Conservation (phyloP, 768 basidiomycete genomes). For the Paxillus rubicundulus region DNA sequence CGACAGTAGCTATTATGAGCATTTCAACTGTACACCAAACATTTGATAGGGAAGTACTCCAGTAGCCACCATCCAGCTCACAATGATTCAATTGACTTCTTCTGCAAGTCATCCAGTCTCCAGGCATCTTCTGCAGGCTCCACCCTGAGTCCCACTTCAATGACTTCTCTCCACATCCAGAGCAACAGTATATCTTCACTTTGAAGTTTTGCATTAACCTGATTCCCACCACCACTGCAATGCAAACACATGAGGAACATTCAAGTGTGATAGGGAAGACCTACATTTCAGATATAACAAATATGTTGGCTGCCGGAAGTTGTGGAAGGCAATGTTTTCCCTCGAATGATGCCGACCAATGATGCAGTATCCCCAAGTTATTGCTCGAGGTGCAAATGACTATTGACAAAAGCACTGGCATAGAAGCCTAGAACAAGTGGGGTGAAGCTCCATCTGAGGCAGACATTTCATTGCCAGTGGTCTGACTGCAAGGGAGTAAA, state of each 20-base stretch:
- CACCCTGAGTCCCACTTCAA: conserved; percentile 17
- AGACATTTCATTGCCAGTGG: too few relatives aligned
- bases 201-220: conserved; percentile 6
- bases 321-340: conserved; percentile 26
- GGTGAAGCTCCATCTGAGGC: too few relatives aligned
- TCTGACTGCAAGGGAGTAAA: too few relatives aligned
- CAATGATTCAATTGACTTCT: conserved; percentile 4
- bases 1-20: too few relatives aligned
- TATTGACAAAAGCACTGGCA: not conserved
- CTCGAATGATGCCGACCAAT: conserved; percentile 34
- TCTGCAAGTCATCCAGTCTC: conserved; percentile 9
- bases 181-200: conserved; percentile 14
- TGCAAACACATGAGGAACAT: not conserved
- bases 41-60: conserved; percentile 4
- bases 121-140: conserved; percentile 4
- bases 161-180: conserved; percentile 29
- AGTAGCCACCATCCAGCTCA: conserved; percentile 2
- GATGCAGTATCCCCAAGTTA: conserved; percentile 39
- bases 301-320: conserved; percentile 5
- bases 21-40: conserved; percentile 8
- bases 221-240: conserved; percentile 19
- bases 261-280: not conserved
- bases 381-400: too few relatives aligned
- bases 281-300: conserved; percentile 27
- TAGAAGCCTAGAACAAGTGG: too few relatives aligned